A percentile compares a stretch with the other conserved stretches of the same genome.
Conservation (phyloP, 768 basidiomycete species). For the Boletus tylopilopsis region DNA sequence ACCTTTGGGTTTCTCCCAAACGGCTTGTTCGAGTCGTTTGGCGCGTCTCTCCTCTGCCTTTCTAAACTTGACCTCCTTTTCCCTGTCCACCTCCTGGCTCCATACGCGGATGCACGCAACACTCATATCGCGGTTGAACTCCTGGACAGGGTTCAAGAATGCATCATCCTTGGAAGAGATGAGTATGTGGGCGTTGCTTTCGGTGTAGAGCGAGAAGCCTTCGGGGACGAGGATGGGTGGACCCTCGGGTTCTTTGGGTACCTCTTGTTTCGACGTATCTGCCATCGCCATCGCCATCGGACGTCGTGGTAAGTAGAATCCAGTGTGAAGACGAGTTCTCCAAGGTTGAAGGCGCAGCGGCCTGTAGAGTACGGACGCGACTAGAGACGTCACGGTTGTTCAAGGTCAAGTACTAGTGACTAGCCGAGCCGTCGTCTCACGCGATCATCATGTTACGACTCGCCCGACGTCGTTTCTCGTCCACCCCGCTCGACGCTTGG, state of each 20-base stretch:
- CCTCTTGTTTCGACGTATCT: neutral
- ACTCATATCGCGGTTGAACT: slow-evolving; percentile 95
- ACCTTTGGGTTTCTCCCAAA: slow-evolving; percentile 47
- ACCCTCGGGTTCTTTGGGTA: neutral
- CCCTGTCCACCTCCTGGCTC: slow-evolving; percentile 67
- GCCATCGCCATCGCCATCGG: slow-evolving; percentile 6
- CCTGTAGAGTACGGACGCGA: slow-evolving; percentile 18
- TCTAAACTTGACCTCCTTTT: slow-evolving; percentile 61
- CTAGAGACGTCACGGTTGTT: slow-evolving; percentile 16
- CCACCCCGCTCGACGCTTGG: slow-evolving; percentile 48
- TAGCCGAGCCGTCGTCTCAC: too few species aligned
- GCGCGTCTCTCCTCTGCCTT: slow-evolving; percentile 47
- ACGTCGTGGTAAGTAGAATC: neutral
- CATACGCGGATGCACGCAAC: slow-evolving; percentile 88
- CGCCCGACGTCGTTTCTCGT: slow-evolving; percentile 10
- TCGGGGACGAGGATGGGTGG: slow-evolving; percentile 51
- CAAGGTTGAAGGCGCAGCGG: slow-evolving; percentile 26
- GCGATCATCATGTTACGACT: neutral
- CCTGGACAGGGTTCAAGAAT: slow-evolving; percentile 96
- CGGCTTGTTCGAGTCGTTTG: slow-evolving; percentile 31
- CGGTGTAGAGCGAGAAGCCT: slow-evolving; percentile 75
- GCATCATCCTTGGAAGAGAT: slow-evolving; percentile 69
- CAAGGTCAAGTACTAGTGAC: too few species aligned
- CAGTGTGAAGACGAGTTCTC: slow-evolving; percentile 1
- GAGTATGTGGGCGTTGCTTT: slow-evolving; percentile 79